Conservation (phyloP, 2,329 filamentous ascomycete genomes). For the Diaporthe helianthi region DNA sequence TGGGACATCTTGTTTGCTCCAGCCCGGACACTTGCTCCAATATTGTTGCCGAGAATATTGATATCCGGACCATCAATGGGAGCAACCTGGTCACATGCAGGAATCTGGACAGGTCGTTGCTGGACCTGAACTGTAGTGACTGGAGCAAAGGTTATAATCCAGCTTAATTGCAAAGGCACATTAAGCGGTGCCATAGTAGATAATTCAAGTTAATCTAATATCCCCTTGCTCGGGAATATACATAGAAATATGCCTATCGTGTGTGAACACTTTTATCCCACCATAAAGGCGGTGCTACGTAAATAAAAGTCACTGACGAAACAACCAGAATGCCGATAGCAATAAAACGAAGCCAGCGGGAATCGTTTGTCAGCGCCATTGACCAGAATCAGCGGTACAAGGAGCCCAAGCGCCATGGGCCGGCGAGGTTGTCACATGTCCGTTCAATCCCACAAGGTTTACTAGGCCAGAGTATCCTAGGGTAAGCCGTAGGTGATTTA, state of each 20-base stretch:
- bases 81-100: constrained; percentile 39
- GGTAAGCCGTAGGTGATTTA: neutral
- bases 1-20: constrained; percentile 40
- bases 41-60: constrained; percentile 38
- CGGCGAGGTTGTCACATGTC: too few relatives aligned
- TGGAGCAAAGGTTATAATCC: constrained; percentile 17
- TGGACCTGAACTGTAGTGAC: constrained; percentile 38
- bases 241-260: too few relatives aligned
- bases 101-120: constrained; percentile 36
- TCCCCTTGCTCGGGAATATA: neutral
- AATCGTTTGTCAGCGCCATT: too few relatives aligned
- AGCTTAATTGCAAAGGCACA: neutral
- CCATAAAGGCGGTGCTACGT: too few relatives aligned
- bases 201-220: neutral
- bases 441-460: too few relatives aligned
- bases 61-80: constrained; percentile 39
- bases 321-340: too few relatives aligned
- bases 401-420: too few relatives aligned
- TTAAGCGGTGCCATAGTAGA: neutral
- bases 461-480: neutral
- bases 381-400: too few relatives aligned
- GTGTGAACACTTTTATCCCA: too few relatives aligned
- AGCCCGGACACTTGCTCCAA: constrained; percentile 36
- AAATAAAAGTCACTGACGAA: too few relatives aligned
- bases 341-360: too few relatives aligned